Conservation (phyloP, 805 yeast genomes). For the Zygosaccharomyces rouxii region DNA sequence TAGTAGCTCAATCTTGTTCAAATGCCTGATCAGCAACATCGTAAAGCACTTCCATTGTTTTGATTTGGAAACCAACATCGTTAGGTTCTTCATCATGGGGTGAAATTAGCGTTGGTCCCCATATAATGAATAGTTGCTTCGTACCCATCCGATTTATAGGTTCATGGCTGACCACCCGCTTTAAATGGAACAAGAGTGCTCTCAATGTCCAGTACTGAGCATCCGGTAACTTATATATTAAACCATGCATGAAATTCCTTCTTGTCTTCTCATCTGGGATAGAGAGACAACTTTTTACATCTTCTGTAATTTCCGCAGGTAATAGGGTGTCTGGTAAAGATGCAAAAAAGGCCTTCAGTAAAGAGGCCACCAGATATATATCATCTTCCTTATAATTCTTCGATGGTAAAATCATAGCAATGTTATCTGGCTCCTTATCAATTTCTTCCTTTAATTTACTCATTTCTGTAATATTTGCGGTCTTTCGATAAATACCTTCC, state of each 20-base stretch:
- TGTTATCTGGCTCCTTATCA: slow-evolving; percentile 68
- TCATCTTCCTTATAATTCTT: slow-evolving; percentile 67
- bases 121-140: slow-evolving; percentile 77
- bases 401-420: slow-evolving; percentile 51
- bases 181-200: slow-evolving; percentile 78
- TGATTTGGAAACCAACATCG: slow-evolving; percentile 71
- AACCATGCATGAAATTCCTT: slow-evolving; percentile 74
- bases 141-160: slow-evolving; percentile 73
- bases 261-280: slow-evolving; percentile 58
- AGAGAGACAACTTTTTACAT: slow-evolving; percentile 53
- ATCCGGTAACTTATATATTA: slow-evolving; percentile 87
- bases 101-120: slow-evolving; percentile 88
- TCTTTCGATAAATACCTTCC: slow-evolving; percentile 86
- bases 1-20: slow-evolving; percentile 45
- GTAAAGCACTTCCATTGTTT: slow-evolving; percentile 79
- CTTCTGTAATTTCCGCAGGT: slow-evolving; percentile 28
- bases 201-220: slow-evolving; percentile 91
- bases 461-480: slow-evolving; percentile 72
- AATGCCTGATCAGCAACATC: slow-evolving; percentile 78
- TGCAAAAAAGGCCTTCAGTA: slow-evolving; percentile 77
- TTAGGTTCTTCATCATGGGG: slow-evolving; percentile 63
- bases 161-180: slow-evolving; percentile 61
- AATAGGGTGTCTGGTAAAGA: slow-evolving; percentile 63
- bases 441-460: slow-evolving; percentile 68
- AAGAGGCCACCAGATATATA: slow-evolving; percentile 80